Evolutionary conservation across 2,329 filamentous ascomycete genomes (phyloP).

Genomic region (Akanthomyces uredinophilus): DNA sequence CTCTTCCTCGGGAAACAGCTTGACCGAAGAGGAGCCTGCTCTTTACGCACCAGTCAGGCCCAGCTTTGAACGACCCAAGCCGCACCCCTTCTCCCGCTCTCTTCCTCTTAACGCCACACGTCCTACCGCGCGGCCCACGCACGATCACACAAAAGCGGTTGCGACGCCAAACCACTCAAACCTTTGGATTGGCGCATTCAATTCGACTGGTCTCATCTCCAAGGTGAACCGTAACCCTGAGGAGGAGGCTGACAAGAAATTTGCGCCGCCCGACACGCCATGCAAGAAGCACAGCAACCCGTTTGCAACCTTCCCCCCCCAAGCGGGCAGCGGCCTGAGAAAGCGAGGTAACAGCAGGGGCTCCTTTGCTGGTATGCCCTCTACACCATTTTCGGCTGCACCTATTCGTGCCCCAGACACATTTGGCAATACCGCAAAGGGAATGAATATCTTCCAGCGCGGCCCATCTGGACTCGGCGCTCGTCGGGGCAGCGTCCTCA

Average conservation of each 20-base stretch:
- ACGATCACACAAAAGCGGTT: constrained; percentile 27
- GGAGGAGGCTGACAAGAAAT: constrained; percentile 54
- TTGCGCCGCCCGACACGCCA: constrained; percentile 85
- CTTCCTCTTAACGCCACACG: constrained; percentile 35
- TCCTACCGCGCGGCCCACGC: constrained; percentile 25
- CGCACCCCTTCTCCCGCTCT: constrained; percentile 34
- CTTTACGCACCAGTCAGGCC: constrained; percentile 27
- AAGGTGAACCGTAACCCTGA: constrained; percentile 87
- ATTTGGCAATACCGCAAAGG: constrained; percentile 53
- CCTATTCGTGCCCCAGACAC: constrained; percentile 41
- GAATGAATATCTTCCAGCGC: constrained; percentile 62
- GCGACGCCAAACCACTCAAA: constrained; percentile 42
- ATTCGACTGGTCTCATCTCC: constrained; percentile 89
- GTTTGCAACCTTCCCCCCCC: constrained; percentile 61
- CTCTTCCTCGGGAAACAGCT: constrained; percentile 75
- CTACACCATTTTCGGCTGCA: constrained; percentile 71
- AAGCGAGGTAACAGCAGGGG: constrained; percentile 58
- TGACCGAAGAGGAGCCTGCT: constrained; percentile 59
- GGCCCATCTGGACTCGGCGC: constrained; percentile 40
- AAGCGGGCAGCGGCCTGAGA: constrained; percentile 57
- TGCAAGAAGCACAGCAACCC: constrained; percentile 79
- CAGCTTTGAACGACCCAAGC: constrained; percentile 22
- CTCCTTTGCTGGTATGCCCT: constrained; percentile 67
- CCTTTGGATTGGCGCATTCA: constrained; percentile 78
- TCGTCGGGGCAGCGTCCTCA: constrained; percentile 67